Evolutionary conservation across 768 basidiomycete species (phyloP).

Genomic region (Pulveroboletus ravenelii): DNA sequence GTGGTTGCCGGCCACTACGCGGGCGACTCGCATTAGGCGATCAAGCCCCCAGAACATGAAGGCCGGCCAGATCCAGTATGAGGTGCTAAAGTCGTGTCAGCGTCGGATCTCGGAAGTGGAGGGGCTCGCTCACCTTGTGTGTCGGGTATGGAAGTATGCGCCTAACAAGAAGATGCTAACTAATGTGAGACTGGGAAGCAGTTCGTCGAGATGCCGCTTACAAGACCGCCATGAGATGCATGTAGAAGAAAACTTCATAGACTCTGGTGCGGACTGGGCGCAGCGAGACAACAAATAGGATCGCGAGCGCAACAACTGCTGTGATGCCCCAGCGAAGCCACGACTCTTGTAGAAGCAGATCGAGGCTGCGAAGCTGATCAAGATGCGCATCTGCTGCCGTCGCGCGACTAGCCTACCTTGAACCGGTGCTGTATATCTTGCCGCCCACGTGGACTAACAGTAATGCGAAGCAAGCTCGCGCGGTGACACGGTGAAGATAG

Average conservation of each 20-base stretch:
- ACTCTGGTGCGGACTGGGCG: conserved; percentile 41
- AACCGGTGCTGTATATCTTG: neutral
- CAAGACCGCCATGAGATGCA: conserved; percentile 43
- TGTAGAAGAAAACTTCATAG: conserved; percentile 51
- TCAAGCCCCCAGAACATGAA: conserved; percentile 40
- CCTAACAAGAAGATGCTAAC: conserved; percentile 33
- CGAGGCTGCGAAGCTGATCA: conserved; percentile 1
- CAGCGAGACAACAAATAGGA: conserved; percentile 45
- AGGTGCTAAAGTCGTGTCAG: conserved; percentile 8
- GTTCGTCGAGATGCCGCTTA: conserved; percentile 17
- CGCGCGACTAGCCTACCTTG: conserved; percentile 2
- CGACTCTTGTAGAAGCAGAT: neutral
- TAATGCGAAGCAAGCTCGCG: conserved; percentile 43
- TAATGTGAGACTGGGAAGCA: conserved; percentile 2
- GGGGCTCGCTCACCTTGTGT: conserved; percentile 6
- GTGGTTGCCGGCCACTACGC: conserved; percentile 42
- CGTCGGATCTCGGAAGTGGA: neutral
- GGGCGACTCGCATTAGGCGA: conserved; percentile 43
- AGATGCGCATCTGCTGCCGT: neutral
- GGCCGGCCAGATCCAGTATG: conserved; percentile 30
- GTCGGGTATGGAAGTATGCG: conserved; percentile 38
- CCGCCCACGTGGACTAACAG: conserved; percentile 44
- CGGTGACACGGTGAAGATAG: conserved; percentile 44
- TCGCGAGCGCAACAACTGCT: conserved; percentile 36
- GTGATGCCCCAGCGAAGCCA: conserved; percentile 33